Base-by-base conservation (phyloP, 768 basidiomycete species). In the Pisolithus albus region DNA sequence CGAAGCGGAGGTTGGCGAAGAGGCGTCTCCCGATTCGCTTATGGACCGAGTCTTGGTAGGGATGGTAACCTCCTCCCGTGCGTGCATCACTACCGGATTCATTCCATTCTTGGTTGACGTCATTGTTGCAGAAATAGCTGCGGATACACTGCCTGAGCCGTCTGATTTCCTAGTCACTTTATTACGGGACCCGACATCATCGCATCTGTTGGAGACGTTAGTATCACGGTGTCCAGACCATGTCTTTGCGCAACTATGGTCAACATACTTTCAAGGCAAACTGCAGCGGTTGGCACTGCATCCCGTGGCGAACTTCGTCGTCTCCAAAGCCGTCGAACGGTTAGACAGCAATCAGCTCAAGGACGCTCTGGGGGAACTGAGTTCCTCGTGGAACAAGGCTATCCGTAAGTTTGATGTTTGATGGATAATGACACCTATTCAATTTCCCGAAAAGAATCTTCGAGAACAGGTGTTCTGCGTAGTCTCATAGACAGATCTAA, bases 301-400 rank as follows among this genome's bases (percentile, higher is more conserved):
- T 66, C 92, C 94, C 3, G 88, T 94, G 2, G 92, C 90, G 11
- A 99, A 98, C 63, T 99, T 92, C 60, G 93, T 97, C 19, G 75
- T 93, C 5, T 86, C 93, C 0, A 86, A 83, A 64, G 88, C 85
- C 0, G 57, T 94, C 24, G 80, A 81, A 46, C 74, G 89, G 43
- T 64, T 83, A 11, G 72, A 77, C n/a, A 72, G 67, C 16, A 68
- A 70, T 4, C 81, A 87, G 54, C 63, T 97, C 32, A 64, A 65
- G 1, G 72, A 69, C 5, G 73, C 80, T 15, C 75, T 83, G 42
- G 59, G 67, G n/a, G 89, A 92, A 60, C 71, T 93, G 32, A 66
- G 72, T 43, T 72, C 66, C 34, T 64, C 73, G 38, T 81, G 87
- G 78, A 68, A 64, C 49, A 90, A 80, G 55, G 61, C 86, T 40